A percentile compares a stretch with the other conserved stretches of the same genome.
Conservation (phyloP, 768 basidiomycete genomes). For the Neoboletus brunneissimus region DNA sequence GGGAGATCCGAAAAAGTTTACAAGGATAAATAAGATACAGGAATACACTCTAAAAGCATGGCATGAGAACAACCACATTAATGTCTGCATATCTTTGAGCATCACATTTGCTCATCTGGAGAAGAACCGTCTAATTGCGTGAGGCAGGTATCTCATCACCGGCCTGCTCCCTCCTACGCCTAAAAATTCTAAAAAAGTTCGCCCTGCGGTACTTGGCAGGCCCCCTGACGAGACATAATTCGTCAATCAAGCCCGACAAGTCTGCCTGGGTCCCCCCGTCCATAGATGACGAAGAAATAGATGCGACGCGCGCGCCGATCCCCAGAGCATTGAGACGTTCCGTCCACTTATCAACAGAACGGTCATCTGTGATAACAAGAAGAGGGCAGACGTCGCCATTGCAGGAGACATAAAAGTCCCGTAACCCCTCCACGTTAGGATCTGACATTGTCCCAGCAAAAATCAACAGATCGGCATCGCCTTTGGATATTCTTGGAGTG, state of each 20-base stretch:
- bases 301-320: slow-evolving; percentile 13
- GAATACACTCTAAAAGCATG: not conserved
- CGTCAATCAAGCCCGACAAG: slow-evolving; percentile 16
- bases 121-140: not conserved
- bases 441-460: slow-evolving; percentile 16
- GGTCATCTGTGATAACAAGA: slow-evolving; percentile 17
- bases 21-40: slow-evolving; percentile 1
- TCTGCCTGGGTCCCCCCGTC: not conserved
- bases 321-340: slow-evolving; percentile 6
- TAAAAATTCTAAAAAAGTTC: slow-evolving; percentile 16
- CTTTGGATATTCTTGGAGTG: slow-evolving; percentile 19
- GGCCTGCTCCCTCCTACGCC: slow-evolving; percentile 11
- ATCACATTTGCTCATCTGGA: not conserved
- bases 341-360: slow-evolving; percentile 10
- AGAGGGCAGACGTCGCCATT: slow-evolving; percentile 26
- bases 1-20: not conserved
- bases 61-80: not conserved
- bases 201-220: slow-evolving; percentile 14
- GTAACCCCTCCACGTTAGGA: slow-evolving; percentile 8
- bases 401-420: slow-evolving; percentile 16
- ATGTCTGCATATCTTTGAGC: not conserved
- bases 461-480: slow-evolving; percentile 25
- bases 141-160: not conserved
- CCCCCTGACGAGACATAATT: slow-evolving; percentile 25
- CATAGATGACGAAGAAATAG: not conserved